Conservation (phyloP, 176 grass and related monocot species). For the Calamus simplicifolius region DNA sequence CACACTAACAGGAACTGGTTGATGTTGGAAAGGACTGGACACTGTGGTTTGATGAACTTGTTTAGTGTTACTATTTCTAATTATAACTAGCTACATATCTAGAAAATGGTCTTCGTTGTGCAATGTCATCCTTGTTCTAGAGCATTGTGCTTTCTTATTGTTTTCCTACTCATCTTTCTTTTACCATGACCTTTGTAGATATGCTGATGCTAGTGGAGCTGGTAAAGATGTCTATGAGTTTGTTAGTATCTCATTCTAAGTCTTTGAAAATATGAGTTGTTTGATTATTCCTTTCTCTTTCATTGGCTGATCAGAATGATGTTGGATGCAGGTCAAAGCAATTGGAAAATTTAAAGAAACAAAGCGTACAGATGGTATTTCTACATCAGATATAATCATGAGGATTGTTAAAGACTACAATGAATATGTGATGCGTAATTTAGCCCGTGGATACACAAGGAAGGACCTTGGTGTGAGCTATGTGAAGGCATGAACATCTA, state of each 20-base stretch:
- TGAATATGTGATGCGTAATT: constrained; percentile 18
- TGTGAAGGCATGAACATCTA: constrained; percentile 12
- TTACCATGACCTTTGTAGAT: not conserved
- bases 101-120: too few relatives aligned
- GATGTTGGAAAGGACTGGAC: too few relatives aligned
- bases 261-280: too few relatives aligned
- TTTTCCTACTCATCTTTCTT: not conserved
- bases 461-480: constrained; percentile 20
- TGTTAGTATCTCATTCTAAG: constrained; percentile 11
- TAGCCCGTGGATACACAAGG: constrained; percentile 18
- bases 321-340: constrained; percentile 8
- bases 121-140: too few relatives aligned
- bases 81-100: too few relatives aligned
- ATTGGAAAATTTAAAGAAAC: constrained; percentile 20
- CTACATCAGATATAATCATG: constrained; percentile 22
- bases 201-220: constrained; percentile 23
- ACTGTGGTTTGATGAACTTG: too few relatives aligned
- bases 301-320: not conserved
- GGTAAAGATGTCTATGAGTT: constrained; percentile 23
- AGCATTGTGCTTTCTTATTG: too few relatives aligned
- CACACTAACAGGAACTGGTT: too few relatives aligned
- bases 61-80: too few relatives aligned
- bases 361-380: constrained; percentile 20
- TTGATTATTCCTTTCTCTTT: too few relatives aligned
- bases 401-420: constrained; percentile 21